Evolutionary conservation across 495 filamentous ascomycete species (phyloP), one percentile per base, ranked within the genome.

Genomic region (Schizothecium vesticola): DNA sequence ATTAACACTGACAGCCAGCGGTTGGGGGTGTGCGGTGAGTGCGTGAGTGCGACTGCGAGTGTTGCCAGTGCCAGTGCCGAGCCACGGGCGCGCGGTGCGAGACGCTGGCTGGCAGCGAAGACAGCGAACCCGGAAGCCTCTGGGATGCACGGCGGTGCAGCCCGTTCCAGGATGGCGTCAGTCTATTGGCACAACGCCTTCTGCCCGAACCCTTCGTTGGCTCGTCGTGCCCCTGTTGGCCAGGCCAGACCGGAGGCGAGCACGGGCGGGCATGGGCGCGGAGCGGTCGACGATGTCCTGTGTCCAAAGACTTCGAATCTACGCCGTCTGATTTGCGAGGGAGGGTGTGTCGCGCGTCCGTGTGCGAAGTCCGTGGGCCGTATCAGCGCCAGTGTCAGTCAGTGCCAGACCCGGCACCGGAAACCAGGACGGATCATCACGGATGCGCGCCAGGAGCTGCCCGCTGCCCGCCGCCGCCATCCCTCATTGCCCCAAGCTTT

Each of bases 311-410:
- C n/a, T n/a, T n/a, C n/a, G 58, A 71, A 67, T 19, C 43, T 51
- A 51, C 43, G 43, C 43, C 43, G 19, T 73, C 73, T 71, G 69
- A 72, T 70, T 72, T 67, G 72, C 67, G 61, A 43, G 26, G 7
- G 65, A 59, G 56, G 62, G 65, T 74, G 70, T 74, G 67, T 71
- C 69, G 72, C 67, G 67, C 63, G 65, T 68, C 71, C 63, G 66
- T 70, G 65, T 33, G 33, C 67, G 58, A 43, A 63, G 67, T 69
- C 69, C 69, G 57, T 66, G 55, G 28, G 63, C 69, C 67, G 63
- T 70, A 65, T 72, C 60, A 66, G 65, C 71, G 63, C 70, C 70
- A 72, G 67, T 67, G 69, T 69, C 70, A 68, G 69, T 69, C 70
- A 68, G 64, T 67, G 61, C 69, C 67, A 63, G 71, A 36, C 64